phyloP scores from a whole-genome alignment of 1,284 basidiomycete genomes.

The Heliocybe sulcata region DNA sequence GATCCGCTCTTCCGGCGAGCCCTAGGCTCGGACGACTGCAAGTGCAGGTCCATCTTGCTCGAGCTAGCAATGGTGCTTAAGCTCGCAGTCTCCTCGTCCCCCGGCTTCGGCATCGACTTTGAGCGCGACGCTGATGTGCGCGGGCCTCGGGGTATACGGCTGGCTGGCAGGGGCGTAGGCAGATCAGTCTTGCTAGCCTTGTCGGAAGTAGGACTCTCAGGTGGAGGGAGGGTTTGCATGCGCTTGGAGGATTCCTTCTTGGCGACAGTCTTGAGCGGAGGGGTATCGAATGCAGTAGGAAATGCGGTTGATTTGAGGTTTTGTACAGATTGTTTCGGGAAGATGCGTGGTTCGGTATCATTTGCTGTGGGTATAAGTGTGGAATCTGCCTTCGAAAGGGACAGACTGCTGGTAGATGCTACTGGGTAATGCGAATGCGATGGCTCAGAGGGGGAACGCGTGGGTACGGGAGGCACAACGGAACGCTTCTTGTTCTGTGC shows the following conservation, averaged over 20 bases:
- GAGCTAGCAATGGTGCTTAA: not conserved
- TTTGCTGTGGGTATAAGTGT: not conserved
- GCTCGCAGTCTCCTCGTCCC: not conserved
- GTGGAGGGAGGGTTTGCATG: not conserved
- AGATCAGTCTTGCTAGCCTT: not conserved
- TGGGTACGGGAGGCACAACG: not conserved
- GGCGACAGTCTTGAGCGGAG: not conserved
- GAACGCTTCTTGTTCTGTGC: conserved; percentile 5
- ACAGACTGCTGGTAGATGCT: not conserved
- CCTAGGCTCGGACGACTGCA: not conserved
- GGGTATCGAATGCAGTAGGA: not conserved
- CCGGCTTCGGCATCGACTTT: conserved; percentile 4
- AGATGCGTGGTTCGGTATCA: conserved; percentile 1
- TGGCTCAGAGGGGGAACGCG: not conserved
- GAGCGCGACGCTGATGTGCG: conserved; percentile 19
- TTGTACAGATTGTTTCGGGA: not conserved
- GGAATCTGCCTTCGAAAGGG: not conserved
- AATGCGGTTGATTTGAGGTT: not conserved
- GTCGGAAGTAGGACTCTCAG: not conserved
- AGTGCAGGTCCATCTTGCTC: not conserved
- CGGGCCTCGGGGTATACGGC: conserved; percentile 34
- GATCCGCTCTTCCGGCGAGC: not conserved
- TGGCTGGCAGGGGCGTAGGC: not conserved
- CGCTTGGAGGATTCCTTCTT: not conserved
- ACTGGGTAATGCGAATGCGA: not conserved